Conservation (phyloP, 345 rosid species). For the Boechera stricta region DNA sequence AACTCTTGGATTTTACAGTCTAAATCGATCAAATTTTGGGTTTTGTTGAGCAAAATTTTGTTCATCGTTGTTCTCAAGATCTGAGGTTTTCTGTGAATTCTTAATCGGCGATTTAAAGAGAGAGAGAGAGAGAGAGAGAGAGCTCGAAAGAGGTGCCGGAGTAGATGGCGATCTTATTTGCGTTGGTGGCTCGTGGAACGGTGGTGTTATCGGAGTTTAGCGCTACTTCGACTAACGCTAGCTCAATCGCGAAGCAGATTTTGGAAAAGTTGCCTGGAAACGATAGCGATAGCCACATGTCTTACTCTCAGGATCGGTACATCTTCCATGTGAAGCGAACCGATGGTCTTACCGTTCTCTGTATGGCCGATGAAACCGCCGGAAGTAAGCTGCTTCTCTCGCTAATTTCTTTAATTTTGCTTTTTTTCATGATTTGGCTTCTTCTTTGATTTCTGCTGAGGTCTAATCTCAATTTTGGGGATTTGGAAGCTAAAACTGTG, state of each 20-base stretch:
- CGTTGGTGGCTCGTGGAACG: slow-evolving; percentile 86
- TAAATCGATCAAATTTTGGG: not conserved
- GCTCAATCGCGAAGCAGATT: slow-evolving; percentile 80
- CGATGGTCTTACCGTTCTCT: slow-evolving; percentile 93
- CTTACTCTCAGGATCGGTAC: slow-evolving; percentile 90
- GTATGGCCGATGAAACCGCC: slow-evolving; percentile 94
- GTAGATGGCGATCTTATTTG: slow-evolving; percentile 81
- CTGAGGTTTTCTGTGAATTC: slow-evolving; percentile 25
- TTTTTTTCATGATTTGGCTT: not conserved
- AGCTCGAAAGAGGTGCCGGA: slow-evolving; percentile 2
- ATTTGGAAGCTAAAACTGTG: not conserved
- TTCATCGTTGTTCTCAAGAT: slow-evolving; percentile 19
- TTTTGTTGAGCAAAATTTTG: not conserved
- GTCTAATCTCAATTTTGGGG: slow-evolving; percentile 3
- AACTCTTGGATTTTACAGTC: slow-evolving; percentile 6
- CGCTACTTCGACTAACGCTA: slow-evolving; percentile 84
- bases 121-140: not conserved
- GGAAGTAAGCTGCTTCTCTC: slow-evolving; percentile 60
- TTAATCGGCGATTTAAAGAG: not conserved
- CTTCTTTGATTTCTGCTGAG: not conserved
- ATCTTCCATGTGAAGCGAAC: slow-evolving; percentile 95
- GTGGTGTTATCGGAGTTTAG: slow-evolving; percentile 88
- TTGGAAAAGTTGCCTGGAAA: slow-evolving; percentile 78
- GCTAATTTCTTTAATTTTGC: not conserved
- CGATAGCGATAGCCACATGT: slow-evolving; percentile 67